Base-by-base conservation (phyloP, 345 rosid species). In the Atalantia buxifolia region DNA sequence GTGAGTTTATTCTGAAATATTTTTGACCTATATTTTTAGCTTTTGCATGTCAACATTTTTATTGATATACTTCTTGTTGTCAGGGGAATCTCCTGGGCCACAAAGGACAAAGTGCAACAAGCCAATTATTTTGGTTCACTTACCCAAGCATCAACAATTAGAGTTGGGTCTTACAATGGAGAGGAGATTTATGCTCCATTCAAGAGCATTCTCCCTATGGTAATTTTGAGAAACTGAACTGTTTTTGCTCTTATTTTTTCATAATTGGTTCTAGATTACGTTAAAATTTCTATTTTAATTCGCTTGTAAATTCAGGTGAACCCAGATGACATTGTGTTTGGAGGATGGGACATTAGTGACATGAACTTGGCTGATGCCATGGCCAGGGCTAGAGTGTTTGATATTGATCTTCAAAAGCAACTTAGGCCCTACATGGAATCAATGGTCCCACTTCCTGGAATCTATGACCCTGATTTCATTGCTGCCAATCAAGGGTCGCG, bases 21-120 rank as follows among this genome's bases (percentile, higher is more conserved):
- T 64, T 30, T 22, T 68, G 42, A 13, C 38, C 56, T 65, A 14
- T n/a, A 40, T 66, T 50, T 62, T 18, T 33, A 5, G n/a, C 36
- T 76, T 76, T 76, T 55, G 66, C 4, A 35, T 66, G 21, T 48
- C 55, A 76, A 22, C 21, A 66, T 80, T 71, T 10, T 33, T n/a
- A 24, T 68, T 13, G 72, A 13, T 66, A 62, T 55, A 42, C 7
- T 22, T 80, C 48, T 64, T 78, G 57, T 67, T 78, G 35, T 21
- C 86, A 95, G 99, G 81, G 99, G 98, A 86, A 92, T 96, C 81
- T 94, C 98, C 25, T 96, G 98, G 99, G 98, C 97, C 24, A 96
- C 99, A 6, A 96, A 96, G 86, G 99, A 96, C 88, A 96, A 90
- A 71, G 97, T 94, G 71, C 99, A 96, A 69, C 98, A 90, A 79